A percentile compares a stretch with the other conserved stretches of the same genome.
phyloP scores from a whole-genome alignment of 2,329 filamentous ascomycete genomes.

The Sclerotinia subarctica region DNA sequence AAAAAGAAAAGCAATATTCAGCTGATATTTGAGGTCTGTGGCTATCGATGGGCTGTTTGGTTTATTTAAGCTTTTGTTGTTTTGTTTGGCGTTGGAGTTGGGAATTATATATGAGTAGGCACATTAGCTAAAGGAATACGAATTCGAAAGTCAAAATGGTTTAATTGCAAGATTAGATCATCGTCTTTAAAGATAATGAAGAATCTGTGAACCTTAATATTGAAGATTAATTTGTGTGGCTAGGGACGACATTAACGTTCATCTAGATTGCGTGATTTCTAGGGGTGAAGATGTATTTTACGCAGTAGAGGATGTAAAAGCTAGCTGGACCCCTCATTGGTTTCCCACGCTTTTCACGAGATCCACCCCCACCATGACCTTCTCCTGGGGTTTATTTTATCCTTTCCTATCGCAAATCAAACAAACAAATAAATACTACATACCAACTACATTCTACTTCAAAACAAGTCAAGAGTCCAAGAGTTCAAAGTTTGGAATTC shows the following conservation, averaged over 20 bases:
- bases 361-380: constrained; percentile 6
- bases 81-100: not conserved
- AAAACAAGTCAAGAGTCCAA: not conserved
- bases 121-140: not conserved
- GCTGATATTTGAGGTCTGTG: too few species aligned
- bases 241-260: not conserved
- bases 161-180: not conserved
- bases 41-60: not conserved
- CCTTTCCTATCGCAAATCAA: not conserved
- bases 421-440: not conserved
- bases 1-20: not conserved
- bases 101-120: not conserved
- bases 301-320: not conserved
- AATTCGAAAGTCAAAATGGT: not conserved
- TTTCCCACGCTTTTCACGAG: not conserved
- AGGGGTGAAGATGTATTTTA: not conserved
- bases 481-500: not conserved
- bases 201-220: not conserved
- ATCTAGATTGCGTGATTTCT: not conserved
- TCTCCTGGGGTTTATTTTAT: not conserved
- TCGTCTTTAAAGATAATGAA: not conserved
- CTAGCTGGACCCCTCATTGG: not conserved
- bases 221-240: not conserved
- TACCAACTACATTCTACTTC: not conserved
- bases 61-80: not conserved